Percentiles rank a stretch among this genome's conserved stretches.
Evolutionary conservation across 1,284 basidiomycete species (phyloP).

Genomic region (Cutaneotrichosporon sp.): DNA sequence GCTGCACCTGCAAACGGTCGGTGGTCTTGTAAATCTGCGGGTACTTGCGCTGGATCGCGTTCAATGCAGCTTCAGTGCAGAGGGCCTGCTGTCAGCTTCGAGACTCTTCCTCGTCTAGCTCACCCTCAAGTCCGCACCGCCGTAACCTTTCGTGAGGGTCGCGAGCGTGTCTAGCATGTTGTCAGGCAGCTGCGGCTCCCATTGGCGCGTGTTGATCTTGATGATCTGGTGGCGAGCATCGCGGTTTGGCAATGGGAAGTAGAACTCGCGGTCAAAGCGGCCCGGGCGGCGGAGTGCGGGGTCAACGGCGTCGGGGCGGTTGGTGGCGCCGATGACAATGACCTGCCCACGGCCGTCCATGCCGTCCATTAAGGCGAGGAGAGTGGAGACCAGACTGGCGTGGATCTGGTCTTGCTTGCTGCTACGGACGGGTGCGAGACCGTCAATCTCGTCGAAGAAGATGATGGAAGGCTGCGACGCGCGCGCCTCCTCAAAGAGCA

Average conservation of each 20-base stretch:
- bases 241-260: constrained; percentile 86
- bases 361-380: constrained; percentile 97
- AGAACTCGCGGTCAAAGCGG: constrained; percentile 97
- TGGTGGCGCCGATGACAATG: constrained; percentile 98
- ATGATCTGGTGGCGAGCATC: constrained; percentile 88
- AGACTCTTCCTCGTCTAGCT: constrained; percentile 42
- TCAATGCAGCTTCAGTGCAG: constrained; percentile 94
- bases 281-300: constrained; percentile 93
- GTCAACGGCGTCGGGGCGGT: constrained; percentile 95
- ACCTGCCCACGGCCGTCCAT: constrained; percentile 98
- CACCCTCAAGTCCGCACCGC: constrained; percentile 92
- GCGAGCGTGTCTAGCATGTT: constrained; percentile 72
- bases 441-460: constrained; percentile 99
- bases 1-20: constrained; percentile 81
- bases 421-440: constrained; percentile 91
- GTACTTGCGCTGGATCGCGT: constrained; percentile 93
- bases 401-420: constrained; percentile 99
- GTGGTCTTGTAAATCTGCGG: constrained; percentile 96
- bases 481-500: constrained; percentile 95
- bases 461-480: constrained; percentile 95
- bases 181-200: constrained; percentile 78
- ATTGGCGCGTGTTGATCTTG: constrained; percentile 85
- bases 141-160: constrained; percentile 94
- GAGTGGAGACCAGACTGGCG: constrained; percentile 93
- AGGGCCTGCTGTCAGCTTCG: constrained; percentile 67